phyloP scores from a whole-genome alignment of 805 yeast genomes.

The Candida boidinii region DNA sequence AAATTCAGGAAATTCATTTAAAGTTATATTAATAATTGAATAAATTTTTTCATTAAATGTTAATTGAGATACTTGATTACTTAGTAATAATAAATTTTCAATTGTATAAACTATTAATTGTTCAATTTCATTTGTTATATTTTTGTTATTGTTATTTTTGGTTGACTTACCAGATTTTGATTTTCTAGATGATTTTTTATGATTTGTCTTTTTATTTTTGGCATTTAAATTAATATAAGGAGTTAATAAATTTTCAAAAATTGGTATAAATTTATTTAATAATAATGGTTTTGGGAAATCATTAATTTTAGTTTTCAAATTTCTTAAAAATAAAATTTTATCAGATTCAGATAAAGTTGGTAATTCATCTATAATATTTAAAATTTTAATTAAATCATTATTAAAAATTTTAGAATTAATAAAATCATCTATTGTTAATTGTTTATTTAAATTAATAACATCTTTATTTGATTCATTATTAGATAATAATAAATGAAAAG shows the following conservation, averaged over 20 bases:
- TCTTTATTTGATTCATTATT: slow-evolving; percentile 29
- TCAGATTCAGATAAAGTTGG: slow-evolving; percentile 66
- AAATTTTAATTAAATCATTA: slow-evolving; percentile 72
- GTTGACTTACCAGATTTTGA: slow-evolving; percentile 22
- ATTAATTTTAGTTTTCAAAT: slow-evolving; percentile 43
- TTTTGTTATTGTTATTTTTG: slow-evolving; percentile 7
- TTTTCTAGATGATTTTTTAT: slow-evolving; percentile 10
- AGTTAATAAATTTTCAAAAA: slow-evolving; percentile 43
- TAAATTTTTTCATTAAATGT: slow-evolving; percentile 68
- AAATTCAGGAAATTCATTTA: slow-evolving; percentile 6
- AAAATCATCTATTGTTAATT: slow-evolving; percentile 51
- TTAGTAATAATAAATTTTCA: slow-evolving; percentile 52
- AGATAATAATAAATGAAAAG: slow-evolving; percentile 45
- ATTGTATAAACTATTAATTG: slow-evolving; percentile 37
- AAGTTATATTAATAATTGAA: slow-evolving; percentile 29
- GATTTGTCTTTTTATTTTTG: slow-evolving; percentile 6
- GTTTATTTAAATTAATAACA: slow-evolving; percentile 17
- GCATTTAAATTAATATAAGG: slow-evolving; percentile 25
- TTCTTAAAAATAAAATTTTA: slow-evolving; percentile 57
- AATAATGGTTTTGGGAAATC: slow-evolving; percentile 52
- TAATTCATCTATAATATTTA: slow-evolving; percentile 76
- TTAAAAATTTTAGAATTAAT: slow-evolving; percentile 70
- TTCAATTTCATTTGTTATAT: slow-evolving; percentile 20
- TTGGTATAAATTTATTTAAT: slow-evolving; percentile 67
- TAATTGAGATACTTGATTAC: slow-evolving; percentile 60